Percentiles rank a stretch among this genome's conserved stretches.
Evolutionary conservation across 441 rosid species (phyloP).

Genomic region (Iberis amara): DNA sequence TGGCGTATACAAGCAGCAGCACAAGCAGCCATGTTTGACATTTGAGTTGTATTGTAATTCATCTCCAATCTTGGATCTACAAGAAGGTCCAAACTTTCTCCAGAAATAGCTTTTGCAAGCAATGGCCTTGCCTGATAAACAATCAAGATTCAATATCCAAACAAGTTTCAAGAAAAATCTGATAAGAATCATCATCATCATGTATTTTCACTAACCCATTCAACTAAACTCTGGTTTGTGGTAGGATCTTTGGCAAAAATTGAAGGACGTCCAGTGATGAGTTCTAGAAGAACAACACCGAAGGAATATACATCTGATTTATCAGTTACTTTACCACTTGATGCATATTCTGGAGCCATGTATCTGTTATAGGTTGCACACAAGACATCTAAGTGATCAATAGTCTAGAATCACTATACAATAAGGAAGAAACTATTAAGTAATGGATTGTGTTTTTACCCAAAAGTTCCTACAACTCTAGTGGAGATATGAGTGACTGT

Average conservation of each 20-base stretch:
- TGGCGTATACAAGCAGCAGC: constrained; percentile 50
- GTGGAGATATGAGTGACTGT: constrained; percentile 44
- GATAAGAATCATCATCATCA: not conserved
- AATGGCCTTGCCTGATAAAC: constrained; percentile 40
- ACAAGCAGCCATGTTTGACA: constrained; percentile 41
- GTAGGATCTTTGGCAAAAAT: constrained; percentile 29
- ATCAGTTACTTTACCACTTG: constrained; percentile 49
- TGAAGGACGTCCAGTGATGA: constrained; percentile 45
- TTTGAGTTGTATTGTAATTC: constrained; percentile 32
- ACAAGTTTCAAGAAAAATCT: constrained; percentile 2
- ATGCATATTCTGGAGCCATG: constrained; percentile 39
- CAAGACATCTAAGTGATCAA: not conserved
- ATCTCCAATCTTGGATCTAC: constrained; percentile 39
- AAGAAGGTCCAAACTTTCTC: constrained; percentile 31
- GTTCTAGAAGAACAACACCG: constrained; percentile 53
- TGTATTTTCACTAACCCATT: constrained; percentile 38
- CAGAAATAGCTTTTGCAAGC: constrained; percentile 36
- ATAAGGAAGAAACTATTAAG: not conserved
- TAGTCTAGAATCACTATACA: not conserved
- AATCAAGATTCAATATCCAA: not conserved
- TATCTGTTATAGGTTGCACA: constrained; percentile 25
- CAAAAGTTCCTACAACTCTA: constrained; percentile 55
- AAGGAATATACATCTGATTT: constrained; percentile 51
- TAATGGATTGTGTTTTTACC: constrained; percentile 33
- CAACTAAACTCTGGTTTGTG: constrained; percentile 38